Percentiles rank a stretch among this genome's conserved stretches.
Conservation (phyloP, 1,284 basidiomycete genomes). For the Fomitopsis schrenkii region DNA sequence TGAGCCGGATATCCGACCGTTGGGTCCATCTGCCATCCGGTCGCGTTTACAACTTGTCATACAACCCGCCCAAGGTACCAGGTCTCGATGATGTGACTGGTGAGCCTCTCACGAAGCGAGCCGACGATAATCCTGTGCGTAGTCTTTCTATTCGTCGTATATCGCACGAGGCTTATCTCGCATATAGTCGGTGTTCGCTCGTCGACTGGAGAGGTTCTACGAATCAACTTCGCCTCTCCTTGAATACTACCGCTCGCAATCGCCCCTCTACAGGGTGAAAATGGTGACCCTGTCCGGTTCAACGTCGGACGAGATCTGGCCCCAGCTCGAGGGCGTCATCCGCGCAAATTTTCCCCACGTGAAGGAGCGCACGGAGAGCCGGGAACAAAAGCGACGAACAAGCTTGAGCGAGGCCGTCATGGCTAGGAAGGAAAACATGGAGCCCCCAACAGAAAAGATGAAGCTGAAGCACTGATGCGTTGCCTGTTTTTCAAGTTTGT, state of each 20-base stretch:
- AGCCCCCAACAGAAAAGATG: background rate
- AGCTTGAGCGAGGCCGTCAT: slow-evolving; percentile 46
- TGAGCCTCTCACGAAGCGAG: slow-evolving; percentile 83
- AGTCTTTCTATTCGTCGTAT: background rate
- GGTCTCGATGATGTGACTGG: slow-evolving; percentile 93
- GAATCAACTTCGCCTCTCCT: slow-evolving; percentile 85
- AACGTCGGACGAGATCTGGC: slow-evolving; percentile 94
- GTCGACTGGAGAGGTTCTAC: slow-evolving; percentile 81
- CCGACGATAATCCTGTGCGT: slow-evolving; percentile 87
- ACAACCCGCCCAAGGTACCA: slow-evolving; percentile 84
- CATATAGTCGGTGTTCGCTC: slow-evolving; percentile 75
- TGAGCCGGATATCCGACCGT: slow-evolving; percentile 87
- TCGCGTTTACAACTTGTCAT: slow-evolving; percentile 89
- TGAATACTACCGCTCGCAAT: slow-evolving; percentile 60
- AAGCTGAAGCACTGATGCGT: background rate
- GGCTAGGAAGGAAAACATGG: slow-evolving; percentile 19
- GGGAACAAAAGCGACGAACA: slow-evolving; percentile 38
- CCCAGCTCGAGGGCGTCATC: slow-evolving; percentile 64
- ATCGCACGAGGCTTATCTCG: background rate
- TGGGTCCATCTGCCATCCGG: slow-evolving; percentile 95
- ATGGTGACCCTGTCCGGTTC: slow-evolving; percentile 78
- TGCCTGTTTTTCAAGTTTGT: background rate
- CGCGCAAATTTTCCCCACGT: slow-evolving; percentile 53
- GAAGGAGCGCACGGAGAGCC: slow-evolving; percentile 44
- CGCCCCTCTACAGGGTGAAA: slow-evolving; percentile 27